Evolutionary conservation across 108 stramenopile genomes (phyloP).

Genomic region (Heterococcus sp.): DNA sequence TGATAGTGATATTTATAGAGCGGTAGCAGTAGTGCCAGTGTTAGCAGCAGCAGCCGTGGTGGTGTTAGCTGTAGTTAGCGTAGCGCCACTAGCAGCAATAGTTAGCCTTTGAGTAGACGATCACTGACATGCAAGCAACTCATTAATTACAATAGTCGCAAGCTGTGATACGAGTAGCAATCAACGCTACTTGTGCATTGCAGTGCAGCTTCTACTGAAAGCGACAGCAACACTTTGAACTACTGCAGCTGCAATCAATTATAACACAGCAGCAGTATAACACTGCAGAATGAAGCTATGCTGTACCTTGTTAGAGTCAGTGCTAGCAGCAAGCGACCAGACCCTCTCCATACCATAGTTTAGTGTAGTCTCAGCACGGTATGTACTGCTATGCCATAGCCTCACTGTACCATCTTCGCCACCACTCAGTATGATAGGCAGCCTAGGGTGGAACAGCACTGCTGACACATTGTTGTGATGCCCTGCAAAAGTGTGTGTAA

Average conservation of each 20-base stretch:
- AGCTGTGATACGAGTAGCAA: too few species aligned
- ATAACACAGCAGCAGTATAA: too few species aligned
- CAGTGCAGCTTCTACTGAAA: too few species aligned
- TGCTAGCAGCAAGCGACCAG: slow-evolving; percentile 80
- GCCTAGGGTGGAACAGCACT: slow-evolving; percentile 95
- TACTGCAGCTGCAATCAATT: too few species aligned
- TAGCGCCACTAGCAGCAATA: too few species aligned
- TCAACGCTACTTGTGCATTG: too few species aligned
- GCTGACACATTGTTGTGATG: slow-evolving; percentile 95
- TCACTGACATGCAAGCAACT: too few species aligned
- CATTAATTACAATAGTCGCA: too few species aligned
- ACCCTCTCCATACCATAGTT: slow-evolving; percentile 80
- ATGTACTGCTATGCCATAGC: slow-evolving; percentile 95
- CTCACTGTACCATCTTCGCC: slow-evolving; percentile 97
- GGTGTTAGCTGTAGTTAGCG: too few species aligned
- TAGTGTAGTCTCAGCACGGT: slow-evolving; percentile 93
- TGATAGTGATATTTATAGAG: slow-evolving; percentile 20
- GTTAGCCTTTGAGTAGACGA: too few species aligned
- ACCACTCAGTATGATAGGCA: slow-evolving; percentile 93
- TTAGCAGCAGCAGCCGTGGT: too few species aligned
- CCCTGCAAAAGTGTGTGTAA: slow-evolving; percentile 92
- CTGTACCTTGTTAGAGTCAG: slow-evolving; percentile 82
- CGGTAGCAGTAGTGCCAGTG: neutral
- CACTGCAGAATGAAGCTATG: neutral
- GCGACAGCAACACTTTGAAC: too few species aligned